Conservation (phyloP, 1,139 yeast species). For the Saccharomyces hybrid region DNA sequence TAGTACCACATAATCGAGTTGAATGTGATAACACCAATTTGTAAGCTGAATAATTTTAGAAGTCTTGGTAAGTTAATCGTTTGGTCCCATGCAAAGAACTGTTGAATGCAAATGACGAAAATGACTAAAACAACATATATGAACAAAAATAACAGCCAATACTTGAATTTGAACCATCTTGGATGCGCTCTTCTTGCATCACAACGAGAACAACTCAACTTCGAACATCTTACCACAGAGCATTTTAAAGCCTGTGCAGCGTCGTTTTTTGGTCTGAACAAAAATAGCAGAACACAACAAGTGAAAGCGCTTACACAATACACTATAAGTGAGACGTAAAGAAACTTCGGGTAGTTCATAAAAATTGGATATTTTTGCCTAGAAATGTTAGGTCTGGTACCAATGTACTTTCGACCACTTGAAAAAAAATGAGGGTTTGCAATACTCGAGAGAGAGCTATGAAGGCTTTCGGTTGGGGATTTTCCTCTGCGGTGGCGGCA, state of each 20-base stretch:
- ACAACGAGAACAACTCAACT: not conserved
- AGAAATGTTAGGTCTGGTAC: not conserved
- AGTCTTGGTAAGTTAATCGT: not conserved
- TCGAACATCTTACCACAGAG: not conserved
- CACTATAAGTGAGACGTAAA: not conserved
- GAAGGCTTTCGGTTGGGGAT: not conserved
- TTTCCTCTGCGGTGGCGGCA: not conserved
- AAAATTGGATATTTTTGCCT: not conserved
- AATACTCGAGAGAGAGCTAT: not conserved
- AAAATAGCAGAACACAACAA: not conserved
- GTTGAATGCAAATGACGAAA: not conserved
- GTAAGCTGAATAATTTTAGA: not conserved
- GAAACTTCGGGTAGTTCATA: not conserved
- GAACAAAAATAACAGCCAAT: not conserved
- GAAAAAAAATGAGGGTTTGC: not conserved
- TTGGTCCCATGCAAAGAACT: not conserved
- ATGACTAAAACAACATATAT: too few species aligned
- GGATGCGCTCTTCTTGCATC: not conserved
- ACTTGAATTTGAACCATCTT: not conserved
- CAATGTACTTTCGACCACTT: not conserved
- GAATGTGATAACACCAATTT: not conserved
- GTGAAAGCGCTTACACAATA: not conserved
- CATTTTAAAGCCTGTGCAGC: not conserved
- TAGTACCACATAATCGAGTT: not conserved
- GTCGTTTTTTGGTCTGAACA: not conserved